Base-by-base conservation (phyloP, 495 filamentous ascomycete species). In the Letharia columbiana region DNA sequence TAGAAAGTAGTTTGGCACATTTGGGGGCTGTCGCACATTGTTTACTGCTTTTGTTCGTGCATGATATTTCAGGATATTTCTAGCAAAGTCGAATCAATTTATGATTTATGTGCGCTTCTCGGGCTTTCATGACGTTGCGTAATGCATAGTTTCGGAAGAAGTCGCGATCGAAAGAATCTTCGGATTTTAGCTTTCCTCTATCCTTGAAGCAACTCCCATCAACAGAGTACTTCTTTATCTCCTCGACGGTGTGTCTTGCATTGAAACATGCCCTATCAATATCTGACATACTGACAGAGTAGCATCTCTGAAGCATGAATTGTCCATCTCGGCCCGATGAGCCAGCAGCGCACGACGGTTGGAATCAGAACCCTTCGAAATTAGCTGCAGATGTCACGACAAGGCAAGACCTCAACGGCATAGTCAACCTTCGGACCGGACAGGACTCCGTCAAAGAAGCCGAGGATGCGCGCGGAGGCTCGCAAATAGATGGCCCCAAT, bases 321-420 rank as follows among this genome's bases (percentile, higher is more conserved):
- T 84, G 84, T 73, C 85, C 84, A 39, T 87, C 85, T 18, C 75
- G 84, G 64, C 85, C 77, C n/a, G 85, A 87, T 61, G 83, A 87
- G 61, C 80, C 79, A 20, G 72, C 80, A 35, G 75, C 78, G 12
- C 77, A 83, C 63, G 82, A 79, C 18, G 77, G 73, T 59, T 85
- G 81, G 79, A 89, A 87, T 71, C 85, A 88, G 71, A 86, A 77
- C 63, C 82, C 86, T 47, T 74, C 80, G 18, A 73, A 76, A 15
- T 72, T 87, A 60, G 83, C 80, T 64, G 77, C 82, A 4, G 85
- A 86, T 66, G 73, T 78, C 59, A 88, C 86, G 15, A 87, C 85
- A 37, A 77, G 85, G 62, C 80, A 83, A 73, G 85, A 88, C 67
- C 81, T 88, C 54, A 88, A 87, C 67, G 84, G 85, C 50, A 79